Evolutionary conservation across 2,329 filamentous ascomycete species (phyloP), one percentile per base, ranked within the genome.

Genomic region (Cladophialophora yegresii): DNA sequence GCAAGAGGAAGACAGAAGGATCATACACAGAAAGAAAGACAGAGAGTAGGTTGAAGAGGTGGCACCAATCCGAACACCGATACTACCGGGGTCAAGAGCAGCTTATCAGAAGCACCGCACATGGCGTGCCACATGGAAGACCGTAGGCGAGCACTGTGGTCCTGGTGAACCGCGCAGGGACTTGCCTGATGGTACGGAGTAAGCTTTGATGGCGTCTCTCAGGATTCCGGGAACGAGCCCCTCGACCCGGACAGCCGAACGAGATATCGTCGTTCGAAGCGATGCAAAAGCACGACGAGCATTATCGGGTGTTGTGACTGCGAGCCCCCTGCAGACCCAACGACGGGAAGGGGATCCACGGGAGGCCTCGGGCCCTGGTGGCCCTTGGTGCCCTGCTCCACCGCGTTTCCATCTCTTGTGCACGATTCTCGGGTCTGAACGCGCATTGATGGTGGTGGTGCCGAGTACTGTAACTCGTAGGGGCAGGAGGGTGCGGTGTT

Each of bases 61-160:
- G 53, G 26, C 50, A 20, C 47, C 47, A 26, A 23, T 20, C n/a
- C 47, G 8, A 51, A 28, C 20, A 51, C 7, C 26, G 47, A 20
- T 26, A 26, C 43, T 33, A 33, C 36, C 47, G 22, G 47, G 47
- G 22, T 51, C 10, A 20, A 20, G 20, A 51, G 12, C 22, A 28
- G 22, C 47, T 28, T 51, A 43, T 51, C 20, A 51, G 47, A 51
- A 28, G 26, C 22, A 4, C 6, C 47, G 26, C 47, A 51, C 47
- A 51, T 51, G 47, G 47, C 26, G 47, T 51, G 47, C 47, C 47
- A 51, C 47, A 51, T 51, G 47, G 47, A 10, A 8, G 20, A 4
- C 22, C 4, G n/a, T 10, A 3, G 26, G 22, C 10, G 26, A 28
- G 36, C 10, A 43, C 16, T n/a, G 16, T n/a, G 33, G 33, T 13